Percentiles rank a stretch among this genome's conserved stretches.
These are phyloP conservation scores for Lachnellula occidentalis DNA, from an alignment of 2,329 filamentous ascomycete genomes.

Conservation along the genomic window DNA sequence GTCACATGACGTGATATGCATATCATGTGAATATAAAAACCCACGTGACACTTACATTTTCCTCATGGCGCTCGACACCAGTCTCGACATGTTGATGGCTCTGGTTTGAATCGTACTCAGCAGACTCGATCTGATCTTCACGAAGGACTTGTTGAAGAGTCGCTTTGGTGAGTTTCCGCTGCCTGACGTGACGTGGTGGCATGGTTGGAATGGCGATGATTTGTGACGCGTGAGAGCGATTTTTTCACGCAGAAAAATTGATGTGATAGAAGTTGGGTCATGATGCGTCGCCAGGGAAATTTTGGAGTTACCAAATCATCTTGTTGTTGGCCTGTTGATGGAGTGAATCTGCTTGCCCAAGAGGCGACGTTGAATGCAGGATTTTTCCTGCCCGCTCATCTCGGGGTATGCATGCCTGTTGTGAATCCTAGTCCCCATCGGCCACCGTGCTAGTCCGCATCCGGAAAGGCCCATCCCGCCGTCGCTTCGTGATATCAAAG, in stretches of 20 bases:
- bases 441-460: too few relatives aligned
- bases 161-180: slow-evolving; percentile 47
- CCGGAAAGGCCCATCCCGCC: too few relatives aligned
- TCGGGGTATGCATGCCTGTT: too few relatives aligned
- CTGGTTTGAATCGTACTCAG: slow-evolving; percentile 69
- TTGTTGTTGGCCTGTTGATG: slow-evolving; percentile 27
- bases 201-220: slow-evolving; percentile 11
- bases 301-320: slow-evolving; percentile 16
- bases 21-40: slow-evolving; percentile 1
- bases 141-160: slow-evolving; percentile 53
- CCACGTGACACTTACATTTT: slow-evolving; percentile 70
- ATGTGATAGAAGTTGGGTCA: slow-evolving; percentile 16
- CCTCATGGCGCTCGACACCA: slow-evolving; percentile 93
- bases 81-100: slow-evolving; percentile 83
- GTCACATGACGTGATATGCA: slow-evolving; percentile 16
- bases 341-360: slow-evolving; percentile 5
- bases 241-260: slow-evolving; percentile 26
- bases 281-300: slow-evolving; percentile 22
- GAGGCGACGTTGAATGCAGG: slow-evolving; percentile 3
- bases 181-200: neutral
- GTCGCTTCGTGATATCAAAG: too few relatives aligned
- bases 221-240: slow-evolving; percentile 22
- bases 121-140: slow-evolving; percentile 84
- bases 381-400: neutral
- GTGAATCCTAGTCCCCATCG: too few relatives aligned